phyloP scores from a whole-genome alignment of 108 stramenopile genomes.

The Conticribra guillardii region DNA sequence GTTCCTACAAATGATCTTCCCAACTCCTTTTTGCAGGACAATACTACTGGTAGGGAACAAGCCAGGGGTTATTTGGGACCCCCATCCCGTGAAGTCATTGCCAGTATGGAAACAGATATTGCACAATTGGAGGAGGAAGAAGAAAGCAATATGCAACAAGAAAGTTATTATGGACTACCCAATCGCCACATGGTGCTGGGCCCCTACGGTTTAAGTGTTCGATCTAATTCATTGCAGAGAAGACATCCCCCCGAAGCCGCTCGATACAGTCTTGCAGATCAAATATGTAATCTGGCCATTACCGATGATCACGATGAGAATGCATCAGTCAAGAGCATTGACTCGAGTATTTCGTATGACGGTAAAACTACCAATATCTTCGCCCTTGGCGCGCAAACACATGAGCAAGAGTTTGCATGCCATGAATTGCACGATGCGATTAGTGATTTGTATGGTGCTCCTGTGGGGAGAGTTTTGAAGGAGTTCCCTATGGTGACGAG shows the following conservation, averaged over 20 bases:
- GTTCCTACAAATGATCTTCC: too few species aligned
- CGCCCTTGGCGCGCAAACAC: not conserved
- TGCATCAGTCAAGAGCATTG: slow-evolving; percentile 1
- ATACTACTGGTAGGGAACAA: too few species aligned
- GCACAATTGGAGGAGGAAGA: not conserved
- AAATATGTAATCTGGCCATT: slow-evolving; percentile 13
- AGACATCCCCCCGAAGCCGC: too few species aligned
- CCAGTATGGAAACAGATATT: slow-evolving; percentile 10
- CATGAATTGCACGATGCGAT: not conserved
- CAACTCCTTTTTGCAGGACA: too few species aligned
- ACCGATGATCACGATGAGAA: not conserved
- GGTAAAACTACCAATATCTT: slow-evolving; percentile 6
- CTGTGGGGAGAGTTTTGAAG: not conserved
- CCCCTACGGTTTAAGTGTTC: not conserved
- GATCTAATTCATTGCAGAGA: too few species aligned
- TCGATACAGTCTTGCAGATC: slow-evolving; percentile 10
- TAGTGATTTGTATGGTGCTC: slow-evolving; percentile 2
- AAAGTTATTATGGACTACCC: not conserved
- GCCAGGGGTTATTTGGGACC: too few species aligned
- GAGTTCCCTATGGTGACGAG: slow-evolving; percentile 19
- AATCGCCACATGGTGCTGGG: not conserved
- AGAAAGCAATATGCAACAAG: not conserved
- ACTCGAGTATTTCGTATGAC: slow-evolving; percentile 4
- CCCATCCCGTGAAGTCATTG: slow-evolving; percentile 11
- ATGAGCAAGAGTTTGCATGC: not conserved